Conservation (phyloP, 768 basidiomycete genomes). For the Lactifluus volemus region DNA sequence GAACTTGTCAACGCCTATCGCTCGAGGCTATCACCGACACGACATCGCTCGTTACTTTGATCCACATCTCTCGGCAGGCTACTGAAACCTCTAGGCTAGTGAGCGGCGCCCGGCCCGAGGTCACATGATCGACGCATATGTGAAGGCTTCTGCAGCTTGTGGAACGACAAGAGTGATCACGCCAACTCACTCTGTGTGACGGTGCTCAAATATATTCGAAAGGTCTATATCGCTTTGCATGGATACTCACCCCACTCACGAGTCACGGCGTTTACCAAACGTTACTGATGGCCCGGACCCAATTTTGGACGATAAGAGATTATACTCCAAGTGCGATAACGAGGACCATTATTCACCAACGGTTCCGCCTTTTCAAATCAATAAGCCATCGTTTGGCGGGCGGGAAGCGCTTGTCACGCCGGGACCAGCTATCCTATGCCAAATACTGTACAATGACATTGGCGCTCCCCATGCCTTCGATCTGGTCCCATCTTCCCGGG, state of each 20-base stretch:
- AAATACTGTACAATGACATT: no score
- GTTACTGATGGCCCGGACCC: background rate
- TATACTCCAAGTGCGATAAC: background rate
- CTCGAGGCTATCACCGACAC: background rate
- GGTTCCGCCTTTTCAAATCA: background rate
- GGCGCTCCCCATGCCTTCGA: background rate
- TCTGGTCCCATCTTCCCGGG: background rate
- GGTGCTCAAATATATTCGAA: background rate
- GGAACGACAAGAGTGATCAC: background rate
- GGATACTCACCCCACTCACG: background rate
- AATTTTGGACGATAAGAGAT: background rate
- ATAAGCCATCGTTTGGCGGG: background rate
- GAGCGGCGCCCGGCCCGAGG: background rate
- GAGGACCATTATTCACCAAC: background rate
- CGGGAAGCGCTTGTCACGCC: background rate
- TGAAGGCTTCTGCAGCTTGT: conserved; percentile 3
- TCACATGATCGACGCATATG: background rate
- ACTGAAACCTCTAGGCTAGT: background rate
- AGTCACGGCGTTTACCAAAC: background rate
- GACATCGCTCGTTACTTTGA: background rate
- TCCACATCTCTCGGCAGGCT: background rate
- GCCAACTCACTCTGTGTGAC: background rate
- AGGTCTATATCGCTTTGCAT: background rate
- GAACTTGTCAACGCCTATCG: background rate
- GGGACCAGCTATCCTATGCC: no score